These are phyloP conservation scores for Oldenlandia corymbosa DNA, from an alignment of 257 asterid genomes.

Conservation along the genomic window DNA sequence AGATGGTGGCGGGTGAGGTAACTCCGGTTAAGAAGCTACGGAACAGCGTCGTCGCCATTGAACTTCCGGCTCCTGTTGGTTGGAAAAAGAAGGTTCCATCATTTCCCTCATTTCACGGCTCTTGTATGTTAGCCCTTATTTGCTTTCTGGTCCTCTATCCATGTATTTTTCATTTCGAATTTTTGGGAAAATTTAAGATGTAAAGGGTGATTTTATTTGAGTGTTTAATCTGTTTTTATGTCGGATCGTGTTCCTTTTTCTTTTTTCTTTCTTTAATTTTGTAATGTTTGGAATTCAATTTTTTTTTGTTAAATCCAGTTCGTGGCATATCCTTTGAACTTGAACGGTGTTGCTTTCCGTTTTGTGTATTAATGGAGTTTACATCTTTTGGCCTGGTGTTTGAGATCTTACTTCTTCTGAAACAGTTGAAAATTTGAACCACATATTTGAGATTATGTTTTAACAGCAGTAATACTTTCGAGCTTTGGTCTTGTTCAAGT, in stretches of 20 bases:
- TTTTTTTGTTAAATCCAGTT: too few relatives aligned
- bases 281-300: neutral
- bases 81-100: slow-evolving; percentile 56
- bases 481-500: neutral
- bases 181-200: neutral
- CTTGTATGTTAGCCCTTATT: neutral
- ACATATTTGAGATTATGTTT: too few relatives aligned
- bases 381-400: too few relatives aligned
- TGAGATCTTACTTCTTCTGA: too few relatives aligned
- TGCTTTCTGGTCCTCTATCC: neutral
- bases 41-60: slow-evolving; percentile 35
- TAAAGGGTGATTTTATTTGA: neutral
- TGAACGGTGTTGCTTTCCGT: too few relatives aligned
- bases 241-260: too few relatives aligned
- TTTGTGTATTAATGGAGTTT: too few relatives aligned
- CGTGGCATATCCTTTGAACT: too few relatives aligned
- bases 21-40: slow-evolving; percentile 6
- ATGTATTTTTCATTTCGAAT: neutral
- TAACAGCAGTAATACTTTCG: neutral
- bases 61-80: slow-evolving; percentile 55
- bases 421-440: too few relatives aligned
- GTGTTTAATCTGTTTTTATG: too few relatives aligned
- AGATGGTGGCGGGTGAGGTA: neutral
- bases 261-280: too few relatives aligned
- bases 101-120: too few relatives aligned